phyloP scores from a whole-genome alignment of 1,139 yeast genomes.

The Candida gigantensis region DNA sequence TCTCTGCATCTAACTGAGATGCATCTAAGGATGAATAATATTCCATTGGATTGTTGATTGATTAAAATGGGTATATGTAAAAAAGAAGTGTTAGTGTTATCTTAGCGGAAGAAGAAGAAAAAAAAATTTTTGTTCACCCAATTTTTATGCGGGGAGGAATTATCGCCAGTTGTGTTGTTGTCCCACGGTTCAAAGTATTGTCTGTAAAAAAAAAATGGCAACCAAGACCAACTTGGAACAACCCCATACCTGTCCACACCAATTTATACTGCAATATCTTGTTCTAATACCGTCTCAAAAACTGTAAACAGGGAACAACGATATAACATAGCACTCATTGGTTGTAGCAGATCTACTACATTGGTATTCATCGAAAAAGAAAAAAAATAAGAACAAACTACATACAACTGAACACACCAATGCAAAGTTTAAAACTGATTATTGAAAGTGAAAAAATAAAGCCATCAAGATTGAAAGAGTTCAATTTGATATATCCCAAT shows the following conservation, averaged over 20 bases:
- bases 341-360: too few relatives aligned
- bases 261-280: too few relatives aligned
- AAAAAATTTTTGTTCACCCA: constrained; percentile 2
- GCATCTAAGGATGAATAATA: constrained; percentile 82
- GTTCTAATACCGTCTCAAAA: too few relatives aligned
- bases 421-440: constrained; percentile 23
- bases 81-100: too few relatives aligned
- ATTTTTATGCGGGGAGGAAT: too few relatives aligned
- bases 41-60: constrained; percentile 54
- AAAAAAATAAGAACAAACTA: background rate
- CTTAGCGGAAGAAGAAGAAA: background rate
- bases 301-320: too few relatives aligned
- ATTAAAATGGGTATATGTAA: background rate
- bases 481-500: constrained; percentile 16
- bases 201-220: too few relatives aligned
- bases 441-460: constrained; percentile 22
- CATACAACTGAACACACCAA: background rate
- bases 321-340: too few relatives aligned
- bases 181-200: too few relatives aligned
- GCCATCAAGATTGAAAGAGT: constrained; percentile 20
- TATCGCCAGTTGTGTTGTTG: too few relatives aligned
- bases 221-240: too few relatives aligned
- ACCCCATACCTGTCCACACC: too few relatives aligned
- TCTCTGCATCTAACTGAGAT: constrained; percentile 67
- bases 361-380: background rate